Conservation (phyloP, 2,329 filamentous ascomycete species). For the Chaetomium strumarium region DNA sequence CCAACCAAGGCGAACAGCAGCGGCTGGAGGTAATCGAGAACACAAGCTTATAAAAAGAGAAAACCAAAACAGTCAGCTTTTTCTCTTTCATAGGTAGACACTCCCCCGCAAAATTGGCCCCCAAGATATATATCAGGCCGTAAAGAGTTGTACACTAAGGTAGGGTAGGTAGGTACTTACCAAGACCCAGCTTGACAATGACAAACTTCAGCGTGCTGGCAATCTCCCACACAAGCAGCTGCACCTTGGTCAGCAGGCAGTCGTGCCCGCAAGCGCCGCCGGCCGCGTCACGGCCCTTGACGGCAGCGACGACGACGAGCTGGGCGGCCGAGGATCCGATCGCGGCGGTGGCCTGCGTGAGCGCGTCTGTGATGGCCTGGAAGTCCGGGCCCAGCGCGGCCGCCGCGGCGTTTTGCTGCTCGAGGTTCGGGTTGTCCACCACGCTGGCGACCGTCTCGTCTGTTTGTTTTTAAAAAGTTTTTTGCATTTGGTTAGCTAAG, state of each 20-base stretch:
- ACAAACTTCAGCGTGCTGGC: constrained; percentile 25
- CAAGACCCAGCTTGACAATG: constrained; percentile 27
- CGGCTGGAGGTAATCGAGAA: constrained; percentile 22
- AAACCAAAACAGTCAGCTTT: background rate
- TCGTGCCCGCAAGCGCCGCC: constrained; percentile 13
- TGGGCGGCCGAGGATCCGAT: constrained; percentile 14
- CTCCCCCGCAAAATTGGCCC: too few species aligned
- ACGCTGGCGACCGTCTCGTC: constrained; percentile 23
- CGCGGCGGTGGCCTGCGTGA: constrained; percentile 21
- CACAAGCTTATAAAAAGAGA: constrained; percentile 13
- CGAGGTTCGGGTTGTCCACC: constrained; percentile 20
- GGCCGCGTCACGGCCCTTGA: background rate
- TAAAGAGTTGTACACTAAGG: too few species aligned
- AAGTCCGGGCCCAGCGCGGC: constrained; percentile 23
- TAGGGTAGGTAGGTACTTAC: constrained; percentile 15
- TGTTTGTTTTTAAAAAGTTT: background rate
- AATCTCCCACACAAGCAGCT: constrained; percentile 25
- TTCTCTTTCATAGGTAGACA: background rate
- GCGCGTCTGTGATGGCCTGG: constrained; percentile 25
- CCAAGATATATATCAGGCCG: background rate
- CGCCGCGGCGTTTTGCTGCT: constrained; percentile 22
- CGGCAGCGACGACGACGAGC: background rate
- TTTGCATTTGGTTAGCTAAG: background rate
- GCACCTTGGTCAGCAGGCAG: constrained; percentile 23
- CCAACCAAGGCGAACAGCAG: constrained; percentile 24